Conservation (phyloP, 345 rosid genomes). For the Lumnitzera racemosa region DNA sequence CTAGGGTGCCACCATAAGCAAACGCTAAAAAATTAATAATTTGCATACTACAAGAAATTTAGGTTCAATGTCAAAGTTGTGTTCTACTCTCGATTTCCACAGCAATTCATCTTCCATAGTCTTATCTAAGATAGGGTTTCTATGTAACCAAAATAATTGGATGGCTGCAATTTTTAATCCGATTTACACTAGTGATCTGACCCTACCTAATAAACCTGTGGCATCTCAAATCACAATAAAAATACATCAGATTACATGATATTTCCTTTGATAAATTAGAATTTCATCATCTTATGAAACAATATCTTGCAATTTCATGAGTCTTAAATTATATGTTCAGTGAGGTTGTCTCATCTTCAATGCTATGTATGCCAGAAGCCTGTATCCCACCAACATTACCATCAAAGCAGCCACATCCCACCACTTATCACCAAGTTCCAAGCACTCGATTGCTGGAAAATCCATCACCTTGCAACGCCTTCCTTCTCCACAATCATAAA, state of each 20-base stretch:
- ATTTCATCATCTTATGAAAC: neutral
- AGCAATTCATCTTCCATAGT: too few relatives aligned
- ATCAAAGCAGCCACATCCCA: conserved; percentile 60
- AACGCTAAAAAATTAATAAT: too few relatives aligned
- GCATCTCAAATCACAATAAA: too few relatives aligned
- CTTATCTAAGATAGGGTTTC: too few relatives aligned
- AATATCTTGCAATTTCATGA: conserved; percentile 1
- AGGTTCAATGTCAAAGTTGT: too few relatives aligned
- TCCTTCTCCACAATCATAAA: conserved; percentile 48
- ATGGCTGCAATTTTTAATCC: too few relatives aligned
- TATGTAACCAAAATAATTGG: too few relatives aligned
- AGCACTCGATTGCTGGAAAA: conserved; percentile 52
- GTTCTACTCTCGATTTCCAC: too few relatives aligned
- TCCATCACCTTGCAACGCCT: conserved; percentile 61
- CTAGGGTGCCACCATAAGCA: too few relatives aligned
- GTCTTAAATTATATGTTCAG: conserved; percentile 8
- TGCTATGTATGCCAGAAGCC: conserved; percentile 71
- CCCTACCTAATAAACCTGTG: too few relatives aligned
- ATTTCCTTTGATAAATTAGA: neutral
- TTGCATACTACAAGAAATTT: too few relatives aligned
- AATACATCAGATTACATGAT: neutral
- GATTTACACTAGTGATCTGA: too few relatives aligned
- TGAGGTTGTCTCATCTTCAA: conserved; percentile 39
- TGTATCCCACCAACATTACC: conserved; percentile 65
- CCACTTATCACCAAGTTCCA: conserved; percentile 38